phyloP scores from a whole-genome alignment of 306 rosid species.

The Fagus crenata region DNA sequence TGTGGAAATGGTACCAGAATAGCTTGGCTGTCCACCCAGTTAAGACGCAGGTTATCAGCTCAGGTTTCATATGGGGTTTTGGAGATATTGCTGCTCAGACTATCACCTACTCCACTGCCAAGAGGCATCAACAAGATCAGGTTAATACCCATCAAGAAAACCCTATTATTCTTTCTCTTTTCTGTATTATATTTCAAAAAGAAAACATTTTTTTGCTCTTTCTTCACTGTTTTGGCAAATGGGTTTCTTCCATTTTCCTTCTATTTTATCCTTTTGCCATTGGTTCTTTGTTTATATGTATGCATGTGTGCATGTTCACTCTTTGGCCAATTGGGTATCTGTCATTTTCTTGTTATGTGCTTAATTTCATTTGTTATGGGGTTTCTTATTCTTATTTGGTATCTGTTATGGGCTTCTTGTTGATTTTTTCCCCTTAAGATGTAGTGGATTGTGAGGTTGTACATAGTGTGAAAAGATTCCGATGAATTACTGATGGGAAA shows the following conservation, averaged over 20 bases:
- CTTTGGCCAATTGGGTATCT: constrained; percentile 22
- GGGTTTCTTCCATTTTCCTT: not conserved
- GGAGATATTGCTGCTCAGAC: constrained; percentile 64
- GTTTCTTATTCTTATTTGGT: not conserved
- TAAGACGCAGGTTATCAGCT: constrained; percentile 61
- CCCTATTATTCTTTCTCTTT: not conserved
- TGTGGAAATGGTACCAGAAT: constrained; percentile 60
- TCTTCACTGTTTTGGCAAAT: not conserved
- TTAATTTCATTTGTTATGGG: constrained; percentile 1
- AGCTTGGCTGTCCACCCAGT: constrained; percentile 57
- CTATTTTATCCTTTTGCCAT: not conserved
- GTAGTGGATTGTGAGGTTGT: not conserved
- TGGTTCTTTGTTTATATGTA: constrained; percentile 1
- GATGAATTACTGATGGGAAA: not conserved
- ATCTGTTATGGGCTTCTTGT: not conserved
- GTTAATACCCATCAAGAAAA: not conserved
- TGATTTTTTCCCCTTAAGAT: not conserved
- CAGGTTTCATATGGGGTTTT: constrained; percentile 58
- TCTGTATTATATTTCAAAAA: not conserved
- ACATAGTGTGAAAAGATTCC: not conserved
- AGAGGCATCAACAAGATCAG: constrained; percentile 20
- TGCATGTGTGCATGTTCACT: not conserved
- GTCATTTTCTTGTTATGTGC: constrained; percentile 5
- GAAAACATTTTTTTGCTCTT: not conserved
- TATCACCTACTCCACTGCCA: constrained; percentile 40